Conservation (phyloP, 1,284 basidiomycete species). For the Trametes sp. region DNA sequence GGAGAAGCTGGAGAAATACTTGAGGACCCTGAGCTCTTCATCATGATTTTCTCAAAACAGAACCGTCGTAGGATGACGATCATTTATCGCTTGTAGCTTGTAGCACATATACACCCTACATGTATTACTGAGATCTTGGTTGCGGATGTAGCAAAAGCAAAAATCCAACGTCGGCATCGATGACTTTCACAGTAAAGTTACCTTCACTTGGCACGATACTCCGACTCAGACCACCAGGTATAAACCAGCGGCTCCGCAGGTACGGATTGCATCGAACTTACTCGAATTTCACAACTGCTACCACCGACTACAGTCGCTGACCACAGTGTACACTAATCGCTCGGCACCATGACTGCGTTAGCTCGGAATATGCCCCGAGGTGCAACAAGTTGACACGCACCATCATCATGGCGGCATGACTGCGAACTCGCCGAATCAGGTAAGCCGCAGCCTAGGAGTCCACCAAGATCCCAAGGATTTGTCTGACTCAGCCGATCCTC, state of each 20-base stretch:
- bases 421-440: conserved; percentile 1
- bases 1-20: conserved; percentile 78
- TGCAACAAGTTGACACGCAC: neutral
- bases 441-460: conserved; percentile 14
- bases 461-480: neutral
- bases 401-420: conserved; percentile 3
- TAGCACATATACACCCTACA: neutral
- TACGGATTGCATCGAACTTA: too few species aligned
- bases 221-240: too few species aligned
- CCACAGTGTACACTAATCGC: neutral
- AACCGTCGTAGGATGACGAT: too few species aligned
- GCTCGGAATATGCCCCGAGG: neutral
- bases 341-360: neutral
- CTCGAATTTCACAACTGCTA: too few species aligned
- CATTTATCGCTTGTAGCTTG: too few species aligned
- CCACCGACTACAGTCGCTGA: too few species aligned
- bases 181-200: too few species aligned
- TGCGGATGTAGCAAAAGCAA: neutral
- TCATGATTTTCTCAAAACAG: too few species aligned
- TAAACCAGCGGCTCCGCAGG: too few species aligned
- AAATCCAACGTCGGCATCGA: too few species aligned
- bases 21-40: conserved; percentile 45
- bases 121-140: neutral
- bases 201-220: too few species aligned
- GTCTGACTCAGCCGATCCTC: conserved; percentile 14